phyloP scores from a whole-genome alignment of 2,329 filamentous ascomycete genomes.

The Penicillium sp. region DNA sequence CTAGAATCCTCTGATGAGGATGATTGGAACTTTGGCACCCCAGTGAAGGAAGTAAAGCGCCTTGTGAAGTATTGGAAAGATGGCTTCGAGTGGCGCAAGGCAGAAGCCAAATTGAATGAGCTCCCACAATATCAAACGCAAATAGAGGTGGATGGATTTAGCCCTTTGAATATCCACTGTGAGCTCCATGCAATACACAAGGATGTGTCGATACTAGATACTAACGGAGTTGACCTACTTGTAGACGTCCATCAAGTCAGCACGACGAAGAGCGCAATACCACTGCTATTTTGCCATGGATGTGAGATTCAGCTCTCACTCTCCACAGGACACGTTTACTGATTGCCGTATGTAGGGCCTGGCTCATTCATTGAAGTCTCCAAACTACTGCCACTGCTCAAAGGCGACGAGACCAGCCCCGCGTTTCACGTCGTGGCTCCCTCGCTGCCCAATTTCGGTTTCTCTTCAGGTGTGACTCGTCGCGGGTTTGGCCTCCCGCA shows the following conservation, averaged over 20 bases:
- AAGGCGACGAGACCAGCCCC: conserved; percentile 35
- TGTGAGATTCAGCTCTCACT: conserved; percentile 41
- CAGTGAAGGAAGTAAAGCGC: conserved; percentile 37
- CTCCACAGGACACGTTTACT: background rate
- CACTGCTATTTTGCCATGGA: conserved; percentile 65
- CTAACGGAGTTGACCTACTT: background rate
- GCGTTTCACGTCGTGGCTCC: conserved; percentile 54
- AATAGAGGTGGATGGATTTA: conserved; percentile 58
- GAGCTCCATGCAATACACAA: background rate
- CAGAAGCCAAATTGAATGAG: conserved; percentile 58
- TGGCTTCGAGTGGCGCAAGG: conserved; percentile 58
- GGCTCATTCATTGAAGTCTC: conserved; percentile 61
- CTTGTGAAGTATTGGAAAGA: conserved; percentile 57
- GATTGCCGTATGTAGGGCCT: conserved; percentile 44
- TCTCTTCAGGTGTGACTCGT: conserved; percentile 44
- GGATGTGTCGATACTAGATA: background rate
- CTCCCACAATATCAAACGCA: conserved; percentile 57
- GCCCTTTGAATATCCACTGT: conserved; percentile 58
- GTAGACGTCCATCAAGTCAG: conserved; percentile 56
- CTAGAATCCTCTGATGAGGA: conserved; percentile 19
- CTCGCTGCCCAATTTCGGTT: conserved; percentile 55
- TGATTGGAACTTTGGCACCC: conserved; percentile 21
- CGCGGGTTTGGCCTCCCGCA: conserved; percentile 57
- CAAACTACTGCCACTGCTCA: conserved; percentile 45
- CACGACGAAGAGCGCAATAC: conserved; percentile 53